Conservation (phyloP, 75 land plant genomes). For the Sequoia sempervirens region DNA sequence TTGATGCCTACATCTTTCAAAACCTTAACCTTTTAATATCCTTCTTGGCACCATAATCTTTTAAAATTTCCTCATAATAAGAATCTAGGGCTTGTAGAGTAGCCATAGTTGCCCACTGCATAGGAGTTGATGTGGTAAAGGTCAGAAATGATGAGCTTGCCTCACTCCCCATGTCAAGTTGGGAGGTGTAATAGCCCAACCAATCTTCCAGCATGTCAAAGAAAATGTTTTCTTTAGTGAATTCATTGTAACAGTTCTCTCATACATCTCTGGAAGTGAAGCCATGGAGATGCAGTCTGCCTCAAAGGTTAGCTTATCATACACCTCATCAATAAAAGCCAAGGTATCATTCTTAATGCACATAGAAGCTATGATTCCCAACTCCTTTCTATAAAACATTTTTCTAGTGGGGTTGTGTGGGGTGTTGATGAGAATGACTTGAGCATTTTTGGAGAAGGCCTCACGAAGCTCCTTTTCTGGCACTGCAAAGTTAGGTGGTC, state of each 20-base stretch:
- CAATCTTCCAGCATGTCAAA: conserved; percentile 96
- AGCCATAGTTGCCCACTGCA: conserved; percentile 77
- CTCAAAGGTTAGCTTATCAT: conserved; percentile 80
- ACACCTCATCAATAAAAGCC: conserved; percentile 88
- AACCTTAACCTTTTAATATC: conserved; percentile 79
- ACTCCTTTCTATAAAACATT: conserved; percentile 84
- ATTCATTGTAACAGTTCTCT: conserved; percentile 90
- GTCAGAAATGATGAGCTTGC: conserved; percentile 91
- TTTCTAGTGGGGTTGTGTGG: conserved; percentile 99
- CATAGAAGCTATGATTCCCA: conserved; percentile 77
- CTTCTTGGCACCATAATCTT: conserved; percentile 74
- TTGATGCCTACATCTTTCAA: conserved; percentile 77
- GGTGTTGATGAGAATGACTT: conserved; percentile 86
- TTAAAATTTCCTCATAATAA: conserved; percentile 69
- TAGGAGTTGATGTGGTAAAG: conserved; percentile 88
- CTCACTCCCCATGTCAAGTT: conserved; percentile 91
- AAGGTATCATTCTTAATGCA: conserved; percentile 89
- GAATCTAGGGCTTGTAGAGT: conserved; percentile 88
- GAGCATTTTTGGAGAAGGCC: conserved; percentile 61
- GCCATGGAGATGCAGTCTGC: conserved; percentile 90
- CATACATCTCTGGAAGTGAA: conserved; percentile 91
- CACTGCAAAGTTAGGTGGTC: conserved; percentile 89
- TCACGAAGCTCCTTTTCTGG: conserved; percentile 80
- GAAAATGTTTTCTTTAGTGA: conserved; percentile 97
- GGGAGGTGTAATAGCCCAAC: conserved; percentile 96